Percentiles rank a stretch among this genome's conserved stretches.
phyloP scores from a whole-genome alignment of 768 basidiomycete genomes.

The Leccinum longicurvipes region DNA sequence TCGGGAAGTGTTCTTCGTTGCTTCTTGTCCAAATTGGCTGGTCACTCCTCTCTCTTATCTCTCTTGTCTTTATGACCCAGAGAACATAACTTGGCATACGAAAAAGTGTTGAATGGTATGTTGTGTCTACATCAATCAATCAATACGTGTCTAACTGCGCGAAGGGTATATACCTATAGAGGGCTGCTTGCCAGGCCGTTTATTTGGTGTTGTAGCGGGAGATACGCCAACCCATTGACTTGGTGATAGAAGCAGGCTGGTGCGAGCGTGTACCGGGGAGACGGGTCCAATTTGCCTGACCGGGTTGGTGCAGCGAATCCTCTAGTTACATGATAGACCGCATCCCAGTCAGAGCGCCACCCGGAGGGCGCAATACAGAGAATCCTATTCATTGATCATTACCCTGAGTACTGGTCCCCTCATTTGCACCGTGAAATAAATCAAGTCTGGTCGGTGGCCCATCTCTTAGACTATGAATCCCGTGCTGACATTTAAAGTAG shows the following conservation, averaged over 20 bases:
- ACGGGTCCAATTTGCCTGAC: background rate
- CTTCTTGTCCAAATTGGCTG: background rate
- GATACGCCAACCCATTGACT: background rate
- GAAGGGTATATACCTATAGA: background rate
- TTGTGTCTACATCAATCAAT: background rate
- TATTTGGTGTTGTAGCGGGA: background rate
- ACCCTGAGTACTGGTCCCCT: no score
- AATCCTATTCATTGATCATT: no score
- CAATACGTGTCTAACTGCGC: background rate
- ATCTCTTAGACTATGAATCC: no score
- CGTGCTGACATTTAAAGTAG: no score
- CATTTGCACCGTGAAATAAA: no score
- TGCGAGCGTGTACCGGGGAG: background rate
- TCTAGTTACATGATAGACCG: background rate
- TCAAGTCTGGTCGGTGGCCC: no score
- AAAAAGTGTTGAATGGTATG: background rate
- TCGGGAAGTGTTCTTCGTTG: background rate
- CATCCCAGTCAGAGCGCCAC: no score
- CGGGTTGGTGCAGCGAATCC: background rate
- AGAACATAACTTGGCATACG: background rate
- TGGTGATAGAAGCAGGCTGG: background rate
- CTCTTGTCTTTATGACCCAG: background rate
- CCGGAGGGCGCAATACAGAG: no score
- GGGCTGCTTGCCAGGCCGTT: background rate
- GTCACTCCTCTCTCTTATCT: background rate